Conservation (phyloP, 2,329 filamentous ascomycete genomes). For the Shiraia sp. region DNA sequence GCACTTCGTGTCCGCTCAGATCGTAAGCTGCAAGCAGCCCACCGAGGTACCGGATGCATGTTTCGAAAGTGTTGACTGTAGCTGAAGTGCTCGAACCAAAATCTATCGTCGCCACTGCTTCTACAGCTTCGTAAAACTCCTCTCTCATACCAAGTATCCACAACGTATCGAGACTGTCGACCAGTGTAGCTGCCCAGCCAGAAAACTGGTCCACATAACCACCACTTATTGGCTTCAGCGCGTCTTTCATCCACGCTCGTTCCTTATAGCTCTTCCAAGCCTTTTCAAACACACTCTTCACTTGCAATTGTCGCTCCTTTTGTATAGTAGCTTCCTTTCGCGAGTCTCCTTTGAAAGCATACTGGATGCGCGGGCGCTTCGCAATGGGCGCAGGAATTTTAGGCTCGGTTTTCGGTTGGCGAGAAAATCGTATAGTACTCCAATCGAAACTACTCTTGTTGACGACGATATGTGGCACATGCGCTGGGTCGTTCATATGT, state of each 20-base stretch:
- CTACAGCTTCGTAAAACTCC: slow-evolving; percentile 79
- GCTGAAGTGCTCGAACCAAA: slow-evolving; percentile 71
- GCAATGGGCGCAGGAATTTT: slow-evolving; percentile 30
- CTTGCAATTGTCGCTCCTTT: slow-evolving; percentile 26
- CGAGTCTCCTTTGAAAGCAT: slow-evolving; percentile 26
- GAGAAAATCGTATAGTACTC: slow-evolving; percentile 32
- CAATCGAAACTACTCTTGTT: slow-evolving; percentile 37
- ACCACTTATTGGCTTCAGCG: slow-evolving; percentile 62
- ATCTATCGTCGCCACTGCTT: slow-evolving; percentile 73
- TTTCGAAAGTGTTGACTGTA: slow-evolving; percentile 90
- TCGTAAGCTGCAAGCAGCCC: slow-evolving; percentile 86
- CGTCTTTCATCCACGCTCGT: slow-evolving; percentile 67
- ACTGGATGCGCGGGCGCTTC: slow-evolving; percentile 41
- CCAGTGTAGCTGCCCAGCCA: slow-evolving; percentile 69
- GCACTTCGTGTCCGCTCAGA: slow-evolving; percentile 71
- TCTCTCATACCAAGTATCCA: slow-evolving; percentile 83
- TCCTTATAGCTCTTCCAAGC: slow-evolving; percentile 64
- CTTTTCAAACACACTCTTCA: slow-evolving; percentile 38
- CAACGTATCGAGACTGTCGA: slow-evolving; percentile 71
- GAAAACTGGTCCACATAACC: slow-evolving; percentile 61
- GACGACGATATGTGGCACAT: slow-evolving; percentile 25
- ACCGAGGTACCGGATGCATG: slow-evolving; percentile 86
- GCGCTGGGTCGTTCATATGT: slow-evolving; percentile 37
- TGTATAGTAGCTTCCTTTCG: slow-evolving; percentile 23
- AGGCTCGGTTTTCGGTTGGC: slow-evolving; percentile 32